Evolutionary conservation across 768 basidiomycete species (phyloP), one percentile per base, ranked within the genome.

Genomic region (Naganishia friedmannii): DNA sequence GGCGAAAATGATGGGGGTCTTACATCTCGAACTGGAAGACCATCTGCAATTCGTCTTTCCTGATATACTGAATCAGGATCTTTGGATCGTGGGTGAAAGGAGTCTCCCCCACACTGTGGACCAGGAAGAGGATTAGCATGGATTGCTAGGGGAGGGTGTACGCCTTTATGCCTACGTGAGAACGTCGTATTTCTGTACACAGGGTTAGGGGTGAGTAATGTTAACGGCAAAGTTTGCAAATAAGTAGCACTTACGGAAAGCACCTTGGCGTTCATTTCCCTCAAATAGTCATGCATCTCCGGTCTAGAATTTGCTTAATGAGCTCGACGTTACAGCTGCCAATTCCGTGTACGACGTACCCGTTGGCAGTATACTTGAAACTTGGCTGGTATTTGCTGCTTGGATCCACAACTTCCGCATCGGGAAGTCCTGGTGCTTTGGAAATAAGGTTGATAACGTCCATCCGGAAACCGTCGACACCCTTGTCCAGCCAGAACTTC

Each of bases 381-480:
- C 84, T 86, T 17, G 84, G 83, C 74, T 89, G 88, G 74, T 84
- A 86, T 60, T 83, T 80, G 42, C 86, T 82, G 0, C 68, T 83
- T 0, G 84, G 84, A 58, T 86, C 83, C 3, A 82, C 83, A 57
- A 90, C 83, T 0, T 86, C 85, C 0, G 88, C 89, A 71, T 91
- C 88, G 0, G 89, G 88, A 2, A 89, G 83, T 0, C 87, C 87
- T 2, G 84, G 81, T 0, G 83, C 83, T 74, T 90, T 89, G 21
- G 87, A 88, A 31, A 88, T 86, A 63, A 87, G 76, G 77, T 89
- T 88, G 79, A 89, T 89, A 57, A 87, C 86, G 67, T 89, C 88
- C 74, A 90, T 87, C 26, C 89, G 82, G 78, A 91, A 91, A 1
- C 89, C 90, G 71, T 90, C 89, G 71, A 87, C 87, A 0, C 90